Evolutionary conservation across 2,329 filamentous ascomycete species (phyloP).

Genomic region (Claviceps sp.): DNA sequence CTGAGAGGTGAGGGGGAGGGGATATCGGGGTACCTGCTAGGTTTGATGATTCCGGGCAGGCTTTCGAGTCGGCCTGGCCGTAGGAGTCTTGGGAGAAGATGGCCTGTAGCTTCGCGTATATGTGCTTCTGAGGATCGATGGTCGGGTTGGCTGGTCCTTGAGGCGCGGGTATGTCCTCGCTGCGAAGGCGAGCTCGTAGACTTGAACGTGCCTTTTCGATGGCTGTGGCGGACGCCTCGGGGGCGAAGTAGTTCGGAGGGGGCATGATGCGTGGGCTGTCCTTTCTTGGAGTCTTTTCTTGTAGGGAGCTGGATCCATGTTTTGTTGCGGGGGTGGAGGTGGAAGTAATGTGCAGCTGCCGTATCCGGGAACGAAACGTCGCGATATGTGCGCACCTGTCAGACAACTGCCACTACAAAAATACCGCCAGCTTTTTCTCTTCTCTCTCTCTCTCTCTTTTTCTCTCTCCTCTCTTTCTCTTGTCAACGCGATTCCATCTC

Average conservation of each 20-base stretch:
- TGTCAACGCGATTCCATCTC: too few relatives aligned
- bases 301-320: too few relatives aligned
- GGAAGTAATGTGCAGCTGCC: not conserved
- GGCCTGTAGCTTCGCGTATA: slow-evolving; percentile 15
- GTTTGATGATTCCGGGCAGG: not conserved
- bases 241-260: slow-evolving; percentile 3
- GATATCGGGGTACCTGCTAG: not conserved
- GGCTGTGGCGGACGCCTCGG: slow-evolving; percentile 2
- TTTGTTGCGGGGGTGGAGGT: not conserved
- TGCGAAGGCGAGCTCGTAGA: slow-evolving; percentile 17
- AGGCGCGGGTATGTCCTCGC: slow-evolving; percentile 5
- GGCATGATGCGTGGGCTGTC: not conserved
- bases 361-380: not conserved
- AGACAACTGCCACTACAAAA: not conserved
- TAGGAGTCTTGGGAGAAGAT: slow-evolving; percentile 8
- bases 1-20: not conserved
- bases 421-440: too few relatives aligned
- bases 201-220: slow-evolving; percentile 7
- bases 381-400: not conserved
- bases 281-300: too few relatives aligned
- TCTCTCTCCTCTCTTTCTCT: too few relatives aligned
- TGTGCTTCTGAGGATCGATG: slow-evolving; percentile 1
- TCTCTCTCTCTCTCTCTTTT: too few relatives aligned
- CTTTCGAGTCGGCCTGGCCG: not conserved
- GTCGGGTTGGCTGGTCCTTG: not conserved